Evolutionary conservation across 2,329 filamentous ascomycete species (phyloP), one percentile per base, ranked within the genome.

Genomic region (Alternaria consortialis): DNA sequence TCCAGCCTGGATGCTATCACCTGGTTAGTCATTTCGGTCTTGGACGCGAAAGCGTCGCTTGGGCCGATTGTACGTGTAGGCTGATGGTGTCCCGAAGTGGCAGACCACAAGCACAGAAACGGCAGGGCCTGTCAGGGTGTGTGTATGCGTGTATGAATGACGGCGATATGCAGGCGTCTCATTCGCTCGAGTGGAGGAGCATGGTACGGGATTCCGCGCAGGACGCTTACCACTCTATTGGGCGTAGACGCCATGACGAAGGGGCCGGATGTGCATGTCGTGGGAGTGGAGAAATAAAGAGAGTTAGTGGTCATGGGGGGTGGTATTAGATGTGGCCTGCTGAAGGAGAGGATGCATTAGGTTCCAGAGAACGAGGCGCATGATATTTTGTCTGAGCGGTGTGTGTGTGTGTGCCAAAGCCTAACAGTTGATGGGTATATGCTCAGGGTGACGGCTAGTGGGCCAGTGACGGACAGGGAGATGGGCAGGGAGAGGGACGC

Each of bases 41-140:
- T 53, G 27, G 34, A 54, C 48, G 67, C 67, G 50, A 63, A 65
- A 56, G 61, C 48, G 67, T 64, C 52, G 44, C 47, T 44, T 61
- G 57, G 56, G 61, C 66, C 66, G 66, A 59, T 20, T 34, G 57
- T 53, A 48, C 37, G 55, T 53, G 50, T 42, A 61, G 52, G 59
- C 58, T 53, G 60, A 58, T 43, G 58, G 34, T 50, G 34, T 17
- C 55, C 46, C 29, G n/a, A 46, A 32, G 32, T 36, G 57, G 57
- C 25, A 42, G 53, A 58, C 56, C 53, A 61, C 57, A 58, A 60
- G 52, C 56, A 56, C 42, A 60, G 60, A 53, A 53, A 50, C 62
- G 47, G 52, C 55, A 58, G 55, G 52, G 46, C 44, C 31, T 63
- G 55, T 54, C 37, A 47, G 57, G 48, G 56, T 31, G 47, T 29